Evolutionary conservation across 805 yeast species (phyloP).

Genomic region (Candida takata): DNA sequence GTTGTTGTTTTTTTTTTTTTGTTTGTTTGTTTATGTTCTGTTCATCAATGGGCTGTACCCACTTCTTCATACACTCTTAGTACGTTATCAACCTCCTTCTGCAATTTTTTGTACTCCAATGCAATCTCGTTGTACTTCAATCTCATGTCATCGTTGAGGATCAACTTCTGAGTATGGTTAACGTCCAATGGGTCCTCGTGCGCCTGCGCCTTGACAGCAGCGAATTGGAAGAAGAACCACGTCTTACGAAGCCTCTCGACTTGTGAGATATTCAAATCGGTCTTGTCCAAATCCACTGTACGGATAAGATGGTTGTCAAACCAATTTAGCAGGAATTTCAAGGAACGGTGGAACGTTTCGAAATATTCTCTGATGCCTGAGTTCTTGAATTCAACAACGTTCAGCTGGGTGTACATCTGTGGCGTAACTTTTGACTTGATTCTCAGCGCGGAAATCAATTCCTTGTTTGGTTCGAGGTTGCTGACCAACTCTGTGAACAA

Average conservation of each 20-base stretch:
- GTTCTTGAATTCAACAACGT: constrained; percentile 18
- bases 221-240: constrained; percentile 36
- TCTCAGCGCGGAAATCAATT: constrained; percentile 10
- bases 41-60: background rate
- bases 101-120: constrained; percentile 6
- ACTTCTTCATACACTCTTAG: background rate
- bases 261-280: constrained; percentile 21
- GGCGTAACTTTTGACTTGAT: constrained; percentile 4
- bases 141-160: constrained; percentile 17
- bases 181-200: constrained; percentile 13
- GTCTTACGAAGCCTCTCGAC: constrained; percentile 28
- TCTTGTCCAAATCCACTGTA: constrained; percentile 19
- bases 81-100: constrained; percentile 3
- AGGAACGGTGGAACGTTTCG: constrained; percentile 32
- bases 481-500: constrained; percentile 16
- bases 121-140: constrained; percentile 10
- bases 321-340: constrained; percentile 26
- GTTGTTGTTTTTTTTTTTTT: no score
- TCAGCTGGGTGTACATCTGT: constrained; percentile 7
- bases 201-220: constrained; percentile 17
- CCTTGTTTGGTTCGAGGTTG: constrained; percentile 21
- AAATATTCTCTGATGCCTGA: constrained; percentile 27
- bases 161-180: constrained; percentile 13
- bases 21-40: no score
- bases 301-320: constrained; percentile 11